A percentile compares a stretch with the other conserved stretches of the same genome.
Evolutionary conservation across 1,284 basidiomycete species (phyloP).

Genomic region (Peniophora sp.): DNA sequence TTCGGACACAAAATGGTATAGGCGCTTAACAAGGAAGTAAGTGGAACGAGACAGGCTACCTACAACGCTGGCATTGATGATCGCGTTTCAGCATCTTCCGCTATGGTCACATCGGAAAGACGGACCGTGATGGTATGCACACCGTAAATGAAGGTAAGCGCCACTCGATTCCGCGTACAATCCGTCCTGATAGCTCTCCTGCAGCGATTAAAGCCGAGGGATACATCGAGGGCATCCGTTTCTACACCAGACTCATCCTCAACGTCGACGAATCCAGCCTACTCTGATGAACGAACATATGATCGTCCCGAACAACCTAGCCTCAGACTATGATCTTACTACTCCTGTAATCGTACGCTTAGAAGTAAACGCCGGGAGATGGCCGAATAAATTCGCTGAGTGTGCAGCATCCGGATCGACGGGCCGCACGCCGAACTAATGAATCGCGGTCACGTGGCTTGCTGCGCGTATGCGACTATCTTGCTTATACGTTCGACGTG

Average conservation of each 20-base stretch:
- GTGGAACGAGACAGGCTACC: constrained; percentile 29
- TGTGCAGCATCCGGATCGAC: too few species aligned
- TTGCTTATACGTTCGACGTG: too few species aligned
- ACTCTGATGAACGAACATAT: constrained; percentile 1
- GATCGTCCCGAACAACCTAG: too few species aligned
- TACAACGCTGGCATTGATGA: constrained; percentile 37
- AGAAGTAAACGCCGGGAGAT: too few species aligned
- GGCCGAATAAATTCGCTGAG: too few species aligned
- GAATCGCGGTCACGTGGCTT: too few species aligned
- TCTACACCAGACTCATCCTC: constrained; percentile 14
- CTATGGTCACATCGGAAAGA: constrained; percentile 28
- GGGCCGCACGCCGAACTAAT: too few species aligned
- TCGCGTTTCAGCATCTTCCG: constrained; percentile 38
- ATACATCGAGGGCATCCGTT: constrained; percentile 12
- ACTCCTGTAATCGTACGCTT: too few species aligned
- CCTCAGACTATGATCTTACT: too few species aligned
- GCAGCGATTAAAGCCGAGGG: constrained; percentile 12
- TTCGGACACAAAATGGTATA: constrained; percentile 1
- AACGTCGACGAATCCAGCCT: constrained; percentile 13
- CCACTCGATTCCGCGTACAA: constrained; percentile 23
- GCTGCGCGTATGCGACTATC: too few species aligned
- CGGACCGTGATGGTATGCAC: constrained; percentile 36
- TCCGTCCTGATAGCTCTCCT: not conserved
- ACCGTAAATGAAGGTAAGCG: constrained; percentile 21
- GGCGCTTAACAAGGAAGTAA: not conserved